Base-by-base conservation (phyloP, 495 filamentous ascomycete genomes). In the Aspergillus sclerotiicarbonarius region DNA sequence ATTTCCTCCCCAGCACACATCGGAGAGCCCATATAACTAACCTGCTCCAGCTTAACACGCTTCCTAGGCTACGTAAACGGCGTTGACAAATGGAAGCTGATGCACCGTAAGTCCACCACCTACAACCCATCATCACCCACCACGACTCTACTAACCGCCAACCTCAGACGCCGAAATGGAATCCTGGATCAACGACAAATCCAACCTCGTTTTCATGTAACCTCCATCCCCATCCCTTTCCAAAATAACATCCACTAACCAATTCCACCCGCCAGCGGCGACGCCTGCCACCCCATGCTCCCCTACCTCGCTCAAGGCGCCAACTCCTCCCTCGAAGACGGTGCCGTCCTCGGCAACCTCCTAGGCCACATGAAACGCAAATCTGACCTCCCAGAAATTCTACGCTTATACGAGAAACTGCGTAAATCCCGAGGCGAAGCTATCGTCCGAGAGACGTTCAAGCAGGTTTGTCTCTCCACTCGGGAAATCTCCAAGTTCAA, bases 201-300 rank as follows among this genome's bases (percentile, higher is more conserved):
- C 69, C 2, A 76, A 73, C 44, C 64, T 76, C 13, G 73, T 72
- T 37, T 71, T 76, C 51, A 65, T 72, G 70, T 72, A 62, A 33
- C 62, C 56, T 29, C 10, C 7, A 48, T 16, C 10, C n/a, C 35
- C 51, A n/a, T 20, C 19, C 18, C 19, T 30, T 45, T 13, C 3
- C 15, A n/a, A n/a, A 15, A 13, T 35, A 31, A 8, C 32, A 13
- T 25, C 18, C 18, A 50, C 49, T 55, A 47, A 57, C 43, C 33
- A n/a, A 20, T 49, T n/a, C 37, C 37, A 41, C 37, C 37, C 4
- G 13, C 25, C 35, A 76, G 72, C n/a, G 85, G 85, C 8, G 86
- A 88, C 56, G 77, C 82, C 51, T 87, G 85, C 54, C 85, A 89
- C 57, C 84, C 85, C 9, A 88, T 87, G 75, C 75, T 89, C 16